Evolutionary conservation across 768 basidiomycete genomes (phyloP).

Genomic region (Lyophyllum atratum): DNA sequence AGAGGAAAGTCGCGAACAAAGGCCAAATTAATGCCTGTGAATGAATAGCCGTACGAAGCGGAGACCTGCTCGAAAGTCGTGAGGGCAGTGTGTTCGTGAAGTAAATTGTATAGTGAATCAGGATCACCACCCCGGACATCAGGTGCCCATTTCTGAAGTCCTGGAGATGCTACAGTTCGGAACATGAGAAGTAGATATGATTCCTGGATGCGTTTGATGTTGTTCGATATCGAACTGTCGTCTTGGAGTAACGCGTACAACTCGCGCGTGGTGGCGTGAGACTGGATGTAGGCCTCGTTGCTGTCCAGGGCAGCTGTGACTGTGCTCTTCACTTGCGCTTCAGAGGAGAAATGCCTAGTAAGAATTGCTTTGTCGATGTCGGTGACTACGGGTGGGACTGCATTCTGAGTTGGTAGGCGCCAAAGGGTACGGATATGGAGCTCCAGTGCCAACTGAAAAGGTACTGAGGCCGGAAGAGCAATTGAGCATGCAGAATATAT

Average conservation of each 20-base stretch:
- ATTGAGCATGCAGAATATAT: neutral
- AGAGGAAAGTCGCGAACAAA: conserved; percentile 5
- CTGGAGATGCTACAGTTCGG: conserved; percentile 7
- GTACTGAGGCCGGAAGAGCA: neutral
- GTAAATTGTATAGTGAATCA: conserved; percentile 16
- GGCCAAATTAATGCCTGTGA: conserved; percentile 5
- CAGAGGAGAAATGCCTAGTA: neutral
- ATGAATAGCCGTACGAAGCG: conserved; percentile 5
- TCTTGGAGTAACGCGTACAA: neutral
- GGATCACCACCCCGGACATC: conserved; percentile 13
- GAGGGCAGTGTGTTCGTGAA: conserved; percentile 17
- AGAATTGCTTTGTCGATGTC: conserved; percentile 1
- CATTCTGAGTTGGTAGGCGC: conserved; percentile 12
- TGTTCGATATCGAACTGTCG: neutral
- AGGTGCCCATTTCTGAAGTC: conserved; percentile 14
- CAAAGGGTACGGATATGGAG: conserved; percentile 14
- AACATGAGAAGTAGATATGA: conserved; percentile 5
- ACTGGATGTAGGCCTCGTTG: neutral
- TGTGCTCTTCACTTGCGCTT: neutral
- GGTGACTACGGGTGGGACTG: conserved; percentile 9
- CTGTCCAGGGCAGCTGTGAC: conserved; percentile 1
- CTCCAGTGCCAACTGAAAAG: conserved; percentile 9
- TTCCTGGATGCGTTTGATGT: conserved; percentile 7
- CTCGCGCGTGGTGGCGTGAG: neutral
- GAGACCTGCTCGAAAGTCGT: conserved; percentile 13